Evolutionary conservation across 2,329 filamentous ascomycete species (phyloP), one percentile per base, ranked within the genome.

Genomic region (Aspergillus felis): DNA sequence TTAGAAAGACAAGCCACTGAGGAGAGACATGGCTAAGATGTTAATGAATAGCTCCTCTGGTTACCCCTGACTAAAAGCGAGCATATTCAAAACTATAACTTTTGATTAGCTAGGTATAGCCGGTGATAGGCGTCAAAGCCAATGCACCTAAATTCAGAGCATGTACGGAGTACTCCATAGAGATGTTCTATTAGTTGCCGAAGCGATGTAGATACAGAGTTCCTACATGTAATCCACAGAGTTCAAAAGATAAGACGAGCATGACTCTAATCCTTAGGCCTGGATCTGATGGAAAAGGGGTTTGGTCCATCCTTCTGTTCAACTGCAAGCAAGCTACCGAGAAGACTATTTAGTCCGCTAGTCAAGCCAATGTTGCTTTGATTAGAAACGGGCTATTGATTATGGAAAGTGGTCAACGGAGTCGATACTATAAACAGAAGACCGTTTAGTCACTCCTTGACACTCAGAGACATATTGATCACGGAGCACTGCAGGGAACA

Each of bases 41-140:
- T 38, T 38, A 17, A 17, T 38, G 32, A 38, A 38, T 17, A 1
- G 6, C 2, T 6, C 14, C 32, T 17, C 2, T 7, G 32, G 32
- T 17, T 38, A 38, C 32, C 32, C 32, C 32, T 38, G 32, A 38
- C 32, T 38, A 17, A 38, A 29, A 38, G 14, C 14, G 6, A 17
- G 14, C 14, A 53, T 58, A 56, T 58, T 50, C 53, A 48, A 53
- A 44, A 20, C 50, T 35, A 50, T 35, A 35, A 6, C 44, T 28
- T 57, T 38, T 35, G 2, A 38, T 29, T 55, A 8, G 49, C 53
- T 55, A 50, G 44, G 32, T 29, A 41, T 29, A 35, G 6, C 32
- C 12, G 4, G 32, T 35, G 12, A 17, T 35, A 17, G 32, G 32
- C 32, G 32, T 17, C 12, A 35, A 35, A 17, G 4, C 32, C 32